Percentiles rank a stretch among this genome's conserved stretches.
These are phyloP conservation scores for Cucumis sativus DNA, from an alignment of 306 rosid genomes.

Conservation along the genomic window DNA sequence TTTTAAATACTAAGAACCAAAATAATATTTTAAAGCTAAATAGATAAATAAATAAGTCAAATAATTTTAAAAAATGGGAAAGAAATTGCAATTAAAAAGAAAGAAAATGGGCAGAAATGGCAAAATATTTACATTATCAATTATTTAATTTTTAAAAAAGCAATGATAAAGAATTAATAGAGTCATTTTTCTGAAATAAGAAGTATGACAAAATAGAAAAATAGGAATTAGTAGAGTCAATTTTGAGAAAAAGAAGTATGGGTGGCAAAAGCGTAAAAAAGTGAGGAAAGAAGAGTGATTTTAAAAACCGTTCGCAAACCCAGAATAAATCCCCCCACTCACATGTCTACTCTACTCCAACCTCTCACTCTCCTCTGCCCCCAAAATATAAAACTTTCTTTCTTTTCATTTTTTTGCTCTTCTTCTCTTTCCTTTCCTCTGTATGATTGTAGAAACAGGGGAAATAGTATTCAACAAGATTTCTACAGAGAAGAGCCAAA, in stretches of 20 bases:
- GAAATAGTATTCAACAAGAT: constrained; percentile 10
- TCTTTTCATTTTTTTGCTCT: neutral
- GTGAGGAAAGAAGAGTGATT: neutral
- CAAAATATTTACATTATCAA: too few species aligned
- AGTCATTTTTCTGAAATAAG: too few species aligned
- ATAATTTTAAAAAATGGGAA: too few species aligned
- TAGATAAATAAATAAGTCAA: too few species aligned
- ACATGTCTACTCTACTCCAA: constrained; percentile 1
- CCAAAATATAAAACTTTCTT: neutral
- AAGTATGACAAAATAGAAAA: neutral
- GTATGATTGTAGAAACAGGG: constrained; percentile 35
- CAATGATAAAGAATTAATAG: too few species aligned
- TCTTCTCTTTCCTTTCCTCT: constrained; percentile 1
- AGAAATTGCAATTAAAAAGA: too few species aligned
- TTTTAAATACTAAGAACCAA: too few species aligned
- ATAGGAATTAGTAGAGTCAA: neutral
- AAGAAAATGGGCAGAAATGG: too few species aligned
- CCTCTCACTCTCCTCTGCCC: constrained; percentile 14
- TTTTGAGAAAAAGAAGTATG: neutral
- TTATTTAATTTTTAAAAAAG: too few species aligned
- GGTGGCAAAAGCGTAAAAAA: neutral
- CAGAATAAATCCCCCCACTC: constrained; percentile 11
- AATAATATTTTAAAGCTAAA: too few species aligned
- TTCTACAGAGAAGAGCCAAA: constrained; percentile 7
- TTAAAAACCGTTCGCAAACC: neutral